Base-by-base conservation (phyloP, 257 asterid genomes). In the Galeopsis tetrahit region DNA sequence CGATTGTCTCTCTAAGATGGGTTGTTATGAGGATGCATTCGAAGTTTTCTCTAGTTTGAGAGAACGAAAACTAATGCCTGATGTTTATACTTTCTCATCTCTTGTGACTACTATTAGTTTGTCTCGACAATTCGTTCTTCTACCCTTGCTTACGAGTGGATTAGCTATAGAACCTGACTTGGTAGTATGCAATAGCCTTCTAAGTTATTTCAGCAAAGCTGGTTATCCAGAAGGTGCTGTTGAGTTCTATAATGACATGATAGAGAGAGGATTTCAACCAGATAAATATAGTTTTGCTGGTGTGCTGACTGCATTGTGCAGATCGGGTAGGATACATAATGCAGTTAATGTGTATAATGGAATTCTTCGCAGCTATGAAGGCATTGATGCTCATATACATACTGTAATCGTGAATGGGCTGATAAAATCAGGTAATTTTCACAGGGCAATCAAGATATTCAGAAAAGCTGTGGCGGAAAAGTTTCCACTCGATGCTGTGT, bases 231-330 rank as follows among this genome's bases (percentile, higher is more conserved):
- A 74, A 55, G 92, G 88, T 35, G 87, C 96, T 31, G 62, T 91
- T 68, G 90, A 89, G 74, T 91, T 87, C 73, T 91, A 85, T 67
- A 71, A 78, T 57, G 90, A 89, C 77, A 91, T 91, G 89, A 80
- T 87, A 79, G 84, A 85, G 36, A 77, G 87, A 63, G 94, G 90
- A 44, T 87, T 89, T 68, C 15, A 14, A 60, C 90, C 95, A 7
- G 96, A 91, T 78, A 89, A 83, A 60, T 91, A 89, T 76, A 91
- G 87, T 77, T 89, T 78, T 72, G 84, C 91, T 49, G 90, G 84
- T 69, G 81, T 89, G 56, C 71, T 91, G 38, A 81, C 72, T 67
- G 95, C 91, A 32, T 66, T 87, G 63, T 87, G 90, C 82, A 77
- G 75, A 61, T 75, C 48, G 10, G 91, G 96, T 56, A 87, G 87